These are phyloP conservation scores for Agaricus sinodeliciosus DNA, from an alignment of 768 basidiomycete species.

Conservation along the genomic window DNA sequence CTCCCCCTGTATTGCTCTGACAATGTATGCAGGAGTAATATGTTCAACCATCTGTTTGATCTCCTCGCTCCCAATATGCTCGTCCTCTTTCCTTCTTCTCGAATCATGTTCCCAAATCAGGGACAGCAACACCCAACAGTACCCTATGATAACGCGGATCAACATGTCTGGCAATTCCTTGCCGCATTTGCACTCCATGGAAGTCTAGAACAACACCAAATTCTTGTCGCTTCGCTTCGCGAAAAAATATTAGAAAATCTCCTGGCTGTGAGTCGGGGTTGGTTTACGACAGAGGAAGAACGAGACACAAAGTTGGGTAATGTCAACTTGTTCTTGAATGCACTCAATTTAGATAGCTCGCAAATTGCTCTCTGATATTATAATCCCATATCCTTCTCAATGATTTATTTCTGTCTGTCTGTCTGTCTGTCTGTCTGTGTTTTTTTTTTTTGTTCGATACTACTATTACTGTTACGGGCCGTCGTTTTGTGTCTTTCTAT, in stretches of 20 bases:
- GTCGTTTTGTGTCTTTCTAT: not conserved
- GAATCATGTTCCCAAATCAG: constrained; percentile 35
- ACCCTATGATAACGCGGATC: constrained; percentile 65
- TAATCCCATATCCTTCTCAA: not conserved
- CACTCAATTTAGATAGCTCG: constrained; percentile 62
- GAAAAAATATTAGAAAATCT: constrained; percentile 95
- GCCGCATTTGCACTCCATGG: constrained; percentile 85
- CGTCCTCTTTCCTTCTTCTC: constrained; percentile 85
- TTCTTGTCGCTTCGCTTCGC: constrained; percentile 76
- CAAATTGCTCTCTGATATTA: constrained; percentile 53
- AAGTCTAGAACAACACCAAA: constrained; percentile 79
- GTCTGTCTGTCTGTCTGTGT: no score
- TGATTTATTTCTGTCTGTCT: constrained; percentile 1
- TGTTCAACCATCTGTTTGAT: constrained; percentile 85
- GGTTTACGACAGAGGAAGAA: constrained; percentile 67
- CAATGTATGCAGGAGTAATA: constrained; percentile 56
- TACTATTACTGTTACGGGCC: not conserved
- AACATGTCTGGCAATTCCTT: constrained; percentile 93
- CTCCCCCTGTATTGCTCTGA: constrained; percentile 1
- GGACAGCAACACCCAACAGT: constrained; percentile 28
- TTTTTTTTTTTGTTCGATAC: not conserved
- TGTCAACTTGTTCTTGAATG: constrained; percentile 87
- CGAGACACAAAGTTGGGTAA: constrained; percentile 78
- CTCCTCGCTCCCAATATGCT: constrained; percentile 71
- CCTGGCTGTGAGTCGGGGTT: constrained; percentile 68